Percentiles rank a stretch among this genome's conserved stretches.
phyloP scores from a whole-genome alignment of 768 basidiomycete genomes.

The Scleroderma bovista region DNA sequence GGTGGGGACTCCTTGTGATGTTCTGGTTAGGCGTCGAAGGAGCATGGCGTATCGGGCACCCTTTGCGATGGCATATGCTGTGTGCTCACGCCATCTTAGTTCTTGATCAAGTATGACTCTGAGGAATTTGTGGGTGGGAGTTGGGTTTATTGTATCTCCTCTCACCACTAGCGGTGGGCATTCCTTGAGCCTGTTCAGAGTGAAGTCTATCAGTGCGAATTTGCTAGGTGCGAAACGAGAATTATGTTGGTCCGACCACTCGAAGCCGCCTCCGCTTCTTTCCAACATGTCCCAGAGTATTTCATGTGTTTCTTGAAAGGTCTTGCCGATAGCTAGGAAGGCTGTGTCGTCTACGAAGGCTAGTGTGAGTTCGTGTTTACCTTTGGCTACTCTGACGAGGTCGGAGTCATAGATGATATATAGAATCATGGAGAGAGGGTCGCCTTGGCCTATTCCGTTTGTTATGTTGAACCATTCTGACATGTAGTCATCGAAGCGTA shows the following conservation, averaged over 20 bases:
- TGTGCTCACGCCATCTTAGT: too few relatives aligned
- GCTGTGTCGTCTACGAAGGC: constrained; percentile 25
- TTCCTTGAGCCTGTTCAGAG: too few relatives aligned
- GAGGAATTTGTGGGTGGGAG: too few relatives aligned
- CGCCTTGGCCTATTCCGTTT: constrained; percentile 27
- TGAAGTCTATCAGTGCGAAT: too few relatives aligned
- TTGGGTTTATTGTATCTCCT: too few relatives aligned
- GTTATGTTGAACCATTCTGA: constrained; percentile 1
- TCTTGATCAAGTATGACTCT: too few relatives aligned
- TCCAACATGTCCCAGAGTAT: background rate
- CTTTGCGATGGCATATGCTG: too few relatives aligned
- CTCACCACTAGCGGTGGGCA: too few relatives aligned
- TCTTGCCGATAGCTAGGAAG: background rate
- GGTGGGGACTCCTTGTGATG: background rate
- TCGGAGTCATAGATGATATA: constrained; percentile 26
- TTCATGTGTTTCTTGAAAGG: constrained; percentile 7
- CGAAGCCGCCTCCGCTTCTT: background rate
- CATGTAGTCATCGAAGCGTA: constrained; percentile 15
- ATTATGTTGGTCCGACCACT: background rate
- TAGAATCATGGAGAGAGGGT: constrained; percentile 21
- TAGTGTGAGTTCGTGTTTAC: constrained; percentile 11
- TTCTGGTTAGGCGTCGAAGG: too few relatives aligned
- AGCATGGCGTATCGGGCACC: too few relatives aligned
- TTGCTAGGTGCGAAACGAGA: background rate
- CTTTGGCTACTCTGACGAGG: constrained; percentile 1